Base-by-base conservation (phyloP, 2,329 filamentous ascomycete species). In the Sporothrix pallida region DNA sequence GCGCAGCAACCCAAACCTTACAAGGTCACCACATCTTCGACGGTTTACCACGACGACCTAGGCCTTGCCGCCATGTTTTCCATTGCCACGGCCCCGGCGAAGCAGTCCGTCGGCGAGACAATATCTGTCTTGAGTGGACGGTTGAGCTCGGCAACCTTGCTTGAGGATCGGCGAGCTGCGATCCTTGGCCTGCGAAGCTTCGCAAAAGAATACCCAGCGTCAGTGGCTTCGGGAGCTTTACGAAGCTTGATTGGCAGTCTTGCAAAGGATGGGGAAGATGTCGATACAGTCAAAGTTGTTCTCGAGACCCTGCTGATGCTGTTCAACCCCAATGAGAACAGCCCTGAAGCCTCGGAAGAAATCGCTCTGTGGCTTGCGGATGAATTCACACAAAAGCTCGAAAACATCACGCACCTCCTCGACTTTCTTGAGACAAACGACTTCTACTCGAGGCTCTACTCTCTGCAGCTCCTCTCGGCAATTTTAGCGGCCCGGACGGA, bases 371-470 rank as follows among this genome's bases (percentile, higher is more conserved):
- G 96, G 94, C 87, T 99, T 74, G 96, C 96, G 72, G 96, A 99
- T 83, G 95, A 98, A 82, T 99, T 99, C 81, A 98, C 96, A 48
- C 95, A 97, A 86, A 91, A 93, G 76, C 95, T 98, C 88, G 95
- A 98, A 83, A 98, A 99, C 81, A 95, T 98, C 75, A 95, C 93
- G 1, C 86, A 96, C 17, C 88, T 99, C 31, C 89, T 99, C 75
- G 92, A 96, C 80, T 92, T 99, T 73, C 87, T 99, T 77, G 95
- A 98, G 77, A 90, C 91, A 15, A 87, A 87, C 77, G 95, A 98
- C 79, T 97, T 97, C 79, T 97, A 97, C 82, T 93, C 94, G 26
- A 91, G 95, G 31, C 88, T 98, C 0, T 98, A 98, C 83, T 93
- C 93, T 4, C 84, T 99, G 42, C 94, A 98, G 82, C 87, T 99